These are phyloP conservation scores for Hericium alpestre DNA, from an alignment of 768 basidiomycete genomes.

Conservation along the genomic window DNA sequence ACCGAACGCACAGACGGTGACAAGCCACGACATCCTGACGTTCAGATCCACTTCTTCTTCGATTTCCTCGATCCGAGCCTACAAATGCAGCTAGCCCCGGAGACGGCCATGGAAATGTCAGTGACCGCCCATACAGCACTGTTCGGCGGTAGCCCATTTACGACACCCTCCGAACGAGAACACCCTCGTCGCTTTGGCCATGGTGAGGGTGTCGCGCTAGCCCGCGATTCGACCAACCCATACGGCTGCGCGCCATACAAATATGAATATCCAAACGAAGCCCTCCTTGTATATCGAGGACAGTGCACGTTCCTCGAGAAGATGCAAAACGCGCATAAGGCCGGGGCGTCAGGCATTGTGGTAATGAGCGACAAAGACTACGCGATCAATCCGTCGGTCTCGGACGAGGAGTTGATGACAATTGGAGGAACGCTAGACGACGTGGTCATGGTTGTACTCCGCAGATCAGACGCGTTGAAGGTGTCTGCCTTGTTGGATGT, in stretches of 20 bases:
- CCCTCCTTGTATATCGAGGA: slow-evolving; percentile 63
- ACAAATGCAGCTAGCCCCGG: slow-evolving; percentile 27
- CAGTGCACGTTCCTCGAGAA: slow-evolving; percentile 86
- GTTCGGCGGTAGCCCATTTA: slow-evolving; percentile 59
- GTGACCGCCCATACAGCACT: slow-evolving; percentile 52
- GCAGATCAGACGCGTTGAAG: slow-evolving; percentile 38
- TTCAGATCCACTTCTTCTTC: slow-evolving; percentile 51
- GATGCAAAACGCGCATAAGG: slow-evolving; percentile 52
- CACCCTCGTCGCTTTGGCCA: slow-evolving; percentile 30
- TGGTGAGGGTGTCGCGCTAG: slow-evolving; percentile 43
- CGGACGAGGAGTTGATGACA: slow-evolving; percentile 40
- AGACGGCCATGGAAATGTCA: slow-evolving; percentile 34
- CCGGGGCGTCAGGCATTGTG: slow-evolving; percentile 69
- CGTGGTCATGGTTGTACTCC: slow-evolving; percentile 49
- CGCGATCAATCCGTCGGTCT: slow-evolving; percentile 58
- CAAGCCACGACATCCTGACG: slow-evolving; percentile 28
- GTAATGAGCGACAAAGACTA: slow-evolving; percentile 57
- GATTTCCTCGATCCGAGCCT: slow-evolving; percentile 39
- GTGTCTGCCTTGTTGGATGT: slow-evolving; percentile 47
- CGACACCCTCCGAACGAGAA: slow-evolving; percentile 15
- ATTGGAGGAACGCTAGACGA: slow-evolving; percentile 45
- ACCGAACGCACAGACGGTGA: slow-evolving; percentile 9
- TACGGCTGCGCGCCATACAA: slow-evolving; percentile 53
- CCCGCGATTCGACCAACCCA: slow-evolving; percentile 39
- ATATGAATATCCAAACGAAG: slow-evolving; percentile 34